Evolutionary conservation across 202 grass and related monocot genomes (phyloP).

Genomic region (Panicum hallii): DNA sequence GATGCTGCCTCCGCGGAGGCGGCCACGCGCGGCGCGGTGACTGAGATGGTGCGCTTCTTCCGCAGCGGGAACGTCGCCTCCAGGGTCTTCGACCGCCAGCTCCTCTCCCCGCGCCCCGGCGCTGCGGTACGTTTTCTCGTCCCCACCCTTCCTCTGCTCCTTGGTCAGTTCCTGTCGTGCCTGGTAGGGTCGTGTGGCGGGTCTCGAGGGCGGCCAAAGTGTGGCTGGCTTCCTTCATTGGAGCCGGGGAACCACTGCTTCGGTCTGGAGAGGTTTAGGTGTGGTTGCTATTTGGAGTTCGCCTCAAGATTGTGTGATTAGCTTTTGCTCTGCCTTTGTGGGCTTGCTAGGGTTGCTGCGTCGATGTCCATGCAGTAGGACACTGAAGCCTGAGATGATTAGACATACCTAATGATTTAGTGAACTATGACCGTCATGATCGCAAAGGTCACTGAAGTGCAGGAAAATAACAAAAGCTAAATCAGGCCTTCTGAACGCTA

Average conservation of each 20-base stretch:
- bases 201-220: neutral
- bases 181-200: neutral
- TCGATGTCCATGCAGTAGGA: neutral
- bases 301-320: neutral
- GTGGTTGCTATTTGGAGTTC: neutral
- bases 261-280: neutral
- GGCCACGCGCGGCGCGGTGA: slow-evolving; percentile 24
- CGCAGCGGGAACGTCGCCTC: slow-evolving; percentile 75
- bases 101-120: slow-evolving; percentile 76
- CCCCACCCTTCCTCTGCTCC: neutral
- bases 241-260: neutral
- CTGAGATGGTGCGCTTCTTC: slow-evolving; percentile 57
- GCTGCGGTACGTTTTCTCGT: slow-evolving; percentile 47
- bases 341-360: neutral
- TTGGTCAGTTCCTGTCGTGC: neutral
- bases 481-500: neutral
- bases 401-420: neutral
- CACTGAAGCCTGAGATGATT: neutral
- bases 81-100: slow-evolving; percentile 92
- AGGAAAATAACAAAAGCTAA: neutral
- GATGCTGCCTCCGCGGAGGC: slow-evolving; percentile 30
- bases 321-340: neutral
- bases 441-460: neutral
- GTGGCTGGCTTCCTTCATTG: neutral
- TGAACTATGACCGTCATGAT: neutral